Conservation (phyloP, 2,329 filamentous ascomycete species). For the Ophiostoma triangulosporum region DNA sequence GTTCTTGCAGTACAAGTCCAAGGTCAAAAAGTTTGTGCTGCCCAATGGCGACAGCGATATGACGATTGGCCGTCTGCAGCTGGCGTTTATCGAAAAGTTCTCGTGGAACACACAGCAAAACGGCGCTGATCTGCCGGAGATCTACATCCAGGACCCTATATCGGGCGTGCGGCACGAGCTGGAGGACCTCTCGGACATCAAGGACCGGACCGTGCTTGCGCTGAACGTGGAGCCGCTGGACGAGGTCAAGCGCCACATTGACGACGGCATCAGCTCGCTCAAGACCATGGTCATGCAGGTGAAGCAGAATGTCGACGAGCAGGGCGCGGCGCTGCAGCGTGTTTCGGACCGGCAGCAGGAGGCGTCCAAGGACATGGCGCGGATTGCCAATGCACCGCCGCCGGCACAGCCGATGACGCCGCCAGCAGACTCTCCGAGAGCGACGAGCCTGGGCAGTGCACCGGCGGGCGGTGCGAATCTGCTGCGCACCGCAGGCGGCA, state of each 20-base stretch:
- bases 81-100: constrained; percentile 98
- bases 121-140: constrained; percentile 83
- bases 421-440: constrained; percentile 34
- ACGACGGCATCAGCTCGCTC: constrained; percentile 74
- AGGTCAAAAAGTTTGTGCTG: constrained; percentile 91
- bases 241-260: constrained; percentile 91
- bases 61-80: constrained; percentile 74
- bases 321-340: constrained; percentile 66
- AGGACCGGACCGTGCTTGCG: constrained; percentile 88
- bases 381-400: constrained; percentile 27
- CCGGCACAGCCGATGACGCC: constrained; percentile 24
- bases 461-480: background rate
- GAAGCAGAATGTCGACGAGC: constrained; percentile 69
- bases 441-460: constrained; percentile 17
- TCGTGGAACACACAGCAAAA: constrained; percentile 97
- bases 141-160: constrained; percentile 92
- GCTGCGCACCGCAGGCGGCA: constrained; percentile 3
- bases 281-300: constrained; percentile 76
- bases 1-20: constrained; percentile 91
- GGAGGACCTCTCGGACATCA: constrained; percentile 84
- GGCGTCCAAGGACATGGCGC: constrained; percentile 72
- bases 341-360: constrained; percentile 88
- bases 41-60: constrained; percentile 73
- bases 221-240: constrained; percentile 87
- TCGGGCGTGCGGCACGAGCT: constrained; percentile 95